Conservation (phyloP, 2,329 filamentous ascomycete genomes). For the Diaporthe aspalathi region DNA sequence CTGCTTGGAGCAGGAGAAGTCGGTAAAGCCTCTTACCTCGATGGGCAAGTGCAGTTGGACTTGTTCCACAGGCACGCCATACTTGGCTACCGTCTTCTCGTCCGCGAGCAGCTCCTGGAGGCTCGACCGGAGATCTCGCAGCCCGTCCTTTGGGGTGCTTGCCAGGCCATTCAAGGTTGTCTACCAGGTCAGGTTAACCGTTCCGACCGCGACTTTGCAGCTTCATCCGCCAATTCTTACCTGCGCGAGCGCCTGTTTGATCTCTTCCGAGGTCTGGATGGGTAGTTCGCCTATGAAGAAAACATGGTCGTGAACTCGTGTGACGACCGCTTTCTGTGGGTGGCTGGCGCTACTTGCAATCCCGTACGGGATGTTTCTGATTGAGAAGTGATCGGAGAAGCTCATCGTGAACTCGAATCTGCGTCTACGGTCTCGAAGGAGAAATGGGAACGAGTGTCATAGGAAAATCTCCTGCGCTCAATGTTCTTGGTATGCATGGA, state of each 20-base stretch:
- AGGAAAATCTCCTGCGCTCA: background rate
- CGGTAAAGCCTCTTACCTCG: constrained; percentile 65
- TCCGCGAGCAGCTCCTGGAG: constrained; percentile 41
- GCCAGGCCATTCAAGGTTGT: constrained; percentile 46
- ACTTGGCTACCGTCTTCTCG: constrained; percentile 39
- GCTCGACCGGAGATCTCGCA: constrained; percentile 39
- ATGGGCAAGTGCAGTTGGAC: constrained; percentile 67
- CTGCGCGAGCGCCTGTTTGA: constrained; percentile 63
- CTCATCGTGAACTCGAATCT: constrained; percentile 16
- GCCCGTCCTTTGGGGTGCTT: constrained; percentile 35
- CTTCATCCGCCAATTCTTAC: constrained; percentile 53
- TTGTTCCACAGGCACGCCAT: constrained; percentile 48
- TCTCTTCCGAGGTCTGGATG: constrained; percentile 47
- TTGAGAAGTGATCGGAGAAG: constrained; percentile 58
- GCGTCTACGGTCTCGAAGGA: background rate
- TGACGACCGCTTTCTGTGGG: constrained; percentile 57
- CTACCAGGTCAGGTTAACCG: constrained; percentile 50
- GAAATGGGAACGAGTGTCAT: background rate
- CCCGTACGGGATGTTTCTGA: constrained; percentile 65
- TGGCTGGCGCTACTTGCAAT: constrained; percentile 57
- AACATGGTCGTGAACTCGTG: constrained; percentile 61
- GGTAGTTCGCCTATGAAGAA: constrained; percentile 62
- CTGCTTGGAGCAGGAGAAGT: constrained; percentile 66
- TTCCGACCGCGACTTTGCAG: constrained; percentile 41
- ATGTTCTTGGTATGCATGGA: background rate